Conservation (phyloP, 2,329 filamentous ascomycete genomes). For the Clonostachys byssicola region DNA sequence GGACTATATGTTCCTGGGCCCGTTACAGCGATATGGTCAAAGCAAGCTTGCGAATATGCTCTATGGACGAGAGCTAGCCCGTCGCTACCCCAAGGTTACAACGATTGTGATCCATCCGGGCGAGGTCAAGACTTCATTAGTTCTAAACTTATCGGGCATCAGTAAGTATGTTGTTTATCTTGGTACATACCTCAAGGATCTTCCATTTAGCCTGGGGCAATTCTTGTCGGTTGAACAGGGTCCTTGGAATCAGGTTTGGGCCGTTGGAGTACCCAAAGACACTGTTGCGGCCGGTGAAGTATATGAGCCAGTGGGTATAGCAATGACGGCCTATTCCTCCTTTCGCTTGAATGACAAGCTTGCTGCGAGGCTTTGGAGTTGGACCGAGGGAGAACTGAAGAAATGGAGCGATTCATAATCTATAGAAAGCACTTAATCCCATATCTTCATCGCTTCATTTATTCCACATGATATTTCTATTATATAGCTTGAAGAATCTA, state of each 20-base stretch:
- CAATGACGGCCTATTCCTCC: no score
- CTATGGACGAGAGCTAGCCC: conserved; percentile 11
- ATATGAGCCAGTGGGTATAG: no score
- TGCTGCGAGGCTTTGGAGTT: no score
- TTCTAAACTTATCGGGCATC: neutral
- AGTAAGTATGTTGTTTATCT: neutral
- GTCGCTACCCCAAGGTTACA: conserved; percentile 9
- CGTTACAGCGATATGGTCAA: conserved; percentile 11
- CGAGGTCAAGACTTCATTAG: conserved; percentile 5
- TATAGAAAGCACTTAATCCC: no score
- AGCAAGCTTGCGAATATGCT: conserved; percentile 17
- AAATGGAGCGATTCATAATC: no score
- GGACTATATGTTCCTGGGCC: conserved; percentile 8
- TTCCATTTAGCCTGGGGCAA: neutral
- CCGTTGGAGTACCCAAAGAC: neutral
- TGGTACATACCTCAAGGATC: no score
- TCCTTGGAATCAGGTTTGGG: neutral
- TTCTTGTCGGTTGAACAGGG: neutral
- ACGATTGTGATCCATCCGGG: conserved; percentile 9
- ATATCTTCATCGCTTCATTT: no score
- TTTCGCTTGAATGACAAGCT: no score
- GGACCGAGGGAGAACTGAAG: no score
- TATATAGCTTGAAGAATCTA: no score
- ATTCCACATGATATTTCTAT: no score
- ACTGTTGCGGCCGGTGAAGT: no score